These are phyloP conservation scores for Draba incana DNA, from an alignment of 345 rosid species.

Conservation along the genomic window DNA sequence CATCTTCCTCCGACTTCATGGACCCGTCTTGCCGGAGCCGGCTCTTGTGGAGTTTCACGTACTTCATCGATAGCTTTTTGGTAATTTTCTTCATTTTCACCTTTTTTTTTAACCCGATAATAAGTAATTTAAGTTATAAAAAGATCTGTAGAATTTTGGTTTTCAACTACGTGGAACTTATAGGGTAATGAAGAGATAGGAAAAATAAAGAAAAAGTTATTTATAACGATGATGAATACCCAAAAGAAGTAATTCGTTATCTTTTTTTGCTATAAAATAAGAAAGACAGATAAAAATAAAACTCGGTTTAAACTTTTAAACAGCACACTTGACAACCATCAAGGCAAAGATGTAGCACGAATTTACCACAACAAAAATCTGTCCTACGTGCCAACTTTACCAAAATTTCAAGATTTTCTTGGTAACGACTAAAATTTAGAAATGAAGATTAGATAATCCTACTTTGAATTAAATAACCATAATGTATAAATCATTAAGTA, in stretches of 20 bases:
- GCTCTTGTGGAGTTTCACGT: conserved; percentile 38
- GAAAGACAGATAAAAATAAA: conserved; percentile 17
- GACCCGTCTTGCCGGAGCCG: conserved; percentile 33
- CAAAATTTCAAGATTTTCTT: conserved; percentile 9
- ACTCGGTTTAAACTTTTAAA: conserved; percentile 33
- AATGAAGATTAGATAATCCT: not conserved
- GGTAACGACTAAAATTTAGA: conserved; percentile 7
- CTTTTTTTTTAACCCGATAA: conserved; percentile 8
- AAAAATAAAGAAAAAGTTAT: conserved; percentile 11
- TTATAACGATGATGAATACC: conserved; percentile 30
- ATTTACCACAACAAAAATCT: not conserved
- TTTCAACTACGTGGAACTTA: conserved; percentile 24
- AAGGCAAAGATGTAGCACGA: conserved; percentile 13
- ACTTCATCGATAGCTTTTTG: conserved; percentile 38
- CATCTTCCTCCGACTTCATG: conserved; percentile 29
- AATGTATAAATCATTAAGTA: too few species aligned
- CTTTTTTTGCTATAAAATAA: conserved; percentile 16
- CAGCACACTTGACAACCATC: conserved; percentile 28
- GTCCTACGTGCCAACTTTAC: conserved; percentile 27
- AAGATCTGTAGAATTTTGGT: not conserved
- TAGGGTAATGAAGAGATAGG: conserved; percentile 9
- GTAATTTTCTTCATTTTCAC: conserved; percentile 40
- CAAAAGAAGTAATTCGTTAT: conserved; percentile 31
- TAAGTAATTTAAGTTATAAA: not conserved
- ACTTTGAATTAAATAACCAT: not conserved